Evolutionary conservation across 495 filamentous ascomycete genomes (phyloP), one percentile per base, ranked within the genome.

Genomic region (Darksidea phi): DNA sequence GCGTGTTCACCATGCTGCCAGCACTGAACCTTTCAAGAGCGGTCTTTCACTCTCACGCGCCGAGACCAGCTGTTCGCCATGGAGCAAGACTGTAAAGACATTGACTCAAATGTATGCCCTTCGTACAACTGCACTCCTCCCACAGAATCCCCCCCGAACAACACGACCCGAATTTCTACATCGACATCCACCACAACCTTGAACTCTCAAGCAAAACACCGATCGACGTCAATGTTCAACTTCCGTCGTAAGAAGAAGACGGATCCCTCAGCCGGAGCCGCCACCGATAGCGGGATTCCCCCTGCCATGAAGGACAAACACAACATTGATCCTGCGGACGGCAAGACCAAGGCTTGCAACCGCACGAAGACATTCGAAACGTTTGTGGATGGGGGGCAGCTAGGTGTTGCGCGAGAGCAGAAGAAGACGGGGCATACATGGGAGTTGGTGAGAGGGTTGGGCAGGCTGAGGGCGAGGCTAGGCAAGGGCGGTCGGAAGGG

Each of bases 281-380:
- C n/a, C n/a, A 38, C 36, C 7, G 36, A 38, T 8, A 38, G 36
- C 7, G 43, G 8, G 43, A 8, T 18, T 6, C 43, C 17, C 43
- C 7, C 15, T 17, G 20, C 20, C 18, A 8, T 7, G 43, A 7
- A 17, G 18, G 15, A 7, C 43, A n/a, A 17, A 17, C 43, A 48
- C 43, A 48, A 8, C 8, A 18, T 48, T 17, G 17, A 48, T 26
- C 54, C 43, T 6, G 15, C 8, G 25, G 41, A 57, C 20, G 54
- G 42, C 0, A 34, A 43, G 24, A 48, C 42, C 5, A 8, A 26
- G 10, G 0, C 5, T 18, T 47, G 54, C 41, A 20, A 57, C 23
- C 42, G 41, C 18, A 20, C 6, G n/a, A 38, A 13, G 23, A 57
- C 54, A 6, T 57, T 57, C 42, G 54, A 47, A 7, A 15, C 20